Conservation (phyloP, 345 rosid genomes). For the Pugionium cornutum region DNA sequence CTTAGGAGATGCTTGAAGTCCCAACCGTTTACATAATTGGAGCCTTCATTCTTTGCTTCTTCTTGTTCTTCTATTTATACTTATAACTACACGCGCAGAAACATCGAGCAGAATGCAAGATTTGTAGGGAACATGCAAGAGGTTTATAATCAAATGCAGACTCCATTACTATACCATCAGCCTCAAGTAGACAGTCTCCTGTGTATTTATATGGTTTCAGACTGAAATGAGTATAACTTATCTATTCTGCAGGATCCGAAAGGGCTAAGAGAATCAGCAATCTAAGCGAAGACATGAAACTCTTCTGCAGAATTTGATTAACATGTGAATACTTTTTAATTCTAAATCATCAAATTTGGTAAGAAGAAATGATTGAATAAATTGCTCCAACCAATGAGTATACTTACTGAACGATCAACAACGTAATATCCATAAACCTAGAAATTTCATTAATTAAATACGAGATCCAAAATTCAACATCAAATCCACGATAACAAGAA, state of each 20-base stretch:
- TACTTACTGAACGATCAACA: too few species aligned
- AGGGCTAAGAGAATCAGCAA: slow-evolving; percentile 85
- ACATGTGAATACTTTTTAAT: too few species aligned
- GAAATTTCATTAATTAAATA: slow-evolving; percentile 5
- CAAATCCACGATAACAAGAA: slow-evolving; percentile 13
- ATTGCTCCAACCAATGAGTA: too few species aligned
- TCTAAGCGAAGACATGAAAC: slow-evolving; percentile 56
- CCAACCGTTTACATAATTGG: slow-evolving; percentile 82
- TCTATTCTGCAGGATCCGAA: slow-evolving; percentile 63
- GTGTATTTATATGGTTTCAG: background rate
- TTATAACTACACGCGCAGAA: slow-evolving; percentile 39
- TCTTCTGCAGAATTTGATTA: background rate
- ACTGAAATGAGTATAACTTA: background rate
- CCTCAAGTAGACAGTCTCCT: slow-evolving; percentile 43
- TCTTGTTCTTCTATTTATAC: slow-evolving; percentile 64
- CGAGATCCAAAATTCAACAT: slow-evolving; percentile 26
- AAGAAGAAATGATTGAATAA: too few species aligned
- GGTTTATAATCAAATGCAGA: slow-evolving; percentile 80
- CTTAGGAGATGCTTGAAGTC: slow-evolving; percentile 80
- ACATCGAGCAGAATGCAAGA: slow-evolving; percentile 71
- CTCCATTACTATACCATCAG: slow-evolving; percentile 72
- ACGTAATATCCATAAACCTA: background rate
- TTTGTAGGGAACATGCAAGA: slow-evolving; percentile 85
- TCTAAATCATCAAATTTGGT: too few species aligned
- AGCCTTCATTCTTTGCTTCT: slow-evolving; percentile 87